A percentile compares a stretch with the other conserved stretches of the same genome.
These are phyloP conservation scores for Coffea eugenioides DNA, from an alignment of 257 asterid species.

Conservation along the genomic window DNA sequence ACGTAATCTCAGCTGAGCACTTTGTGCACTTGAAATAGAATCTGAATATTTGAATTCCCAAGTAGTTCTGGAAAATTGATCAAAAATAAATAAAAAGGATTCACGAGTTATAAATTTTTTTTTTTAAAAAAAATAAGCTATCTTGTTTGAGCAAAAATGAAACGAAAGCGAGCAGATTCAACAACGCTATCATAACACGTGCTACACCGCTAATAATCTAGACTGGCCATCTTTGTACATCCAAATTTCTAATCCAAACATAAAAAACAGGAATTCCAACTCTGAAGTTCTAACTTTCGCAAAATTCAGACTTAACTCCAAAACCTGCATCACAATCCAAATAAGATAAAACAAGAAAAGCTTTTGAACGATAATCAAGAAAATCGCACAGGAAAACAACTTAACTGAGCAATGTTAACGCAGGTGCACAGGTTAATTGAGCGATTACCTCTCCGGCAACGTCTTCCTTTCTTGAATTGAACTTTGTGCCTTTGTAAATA, in stretches of 20 bases:
- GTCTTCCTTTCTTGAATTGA: constrained; percentile 88
- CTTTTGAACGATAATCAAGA: too few relatives aligned
- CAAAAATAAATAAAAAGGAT: too few relatives aligned
- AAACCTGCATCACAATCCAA: background rate
- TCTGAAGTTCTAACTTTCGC: background rate
- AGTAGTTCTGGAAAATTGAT: constrained; percentile 49
- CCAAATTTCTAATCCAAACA: background rate
- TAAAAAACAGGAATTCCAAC: background rate
- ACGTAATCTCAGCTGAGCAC: constrained; percentile 83
- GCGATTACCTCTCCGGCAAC: constrained; percentile 60
- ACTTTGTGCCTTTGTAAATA: constrained; percentile 78
- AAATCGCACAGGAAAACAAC: too few relatives aligned
- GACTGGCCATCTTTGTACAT: too few relatives aligned
- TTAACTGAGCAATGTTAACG: background rate
- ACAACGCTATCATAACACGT: background rate
- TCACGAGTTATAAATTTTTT: too few relatives aligned
- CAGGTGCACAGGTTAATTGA: background rate
- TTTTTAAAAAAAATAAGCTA: background rate
- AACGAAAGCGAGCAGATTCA: background rate
- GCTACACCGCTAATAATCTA: background rate
- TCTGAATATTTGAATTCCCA: constrained; percentile 85
- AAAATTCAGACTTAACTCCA: background rate
- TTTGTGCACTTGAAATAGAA: constrained; percentile 86
- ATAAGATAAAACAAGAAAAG: background rate
- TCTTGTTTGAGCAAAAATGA: background rate